A percentile compares a stretch with the other conserved stretches of the same genome.
These are phyloP conservation scores for Perkinsus chesapeaki DNA, from an alignment of 169 alveolate species.

Conservation along the genomic window DNA sequence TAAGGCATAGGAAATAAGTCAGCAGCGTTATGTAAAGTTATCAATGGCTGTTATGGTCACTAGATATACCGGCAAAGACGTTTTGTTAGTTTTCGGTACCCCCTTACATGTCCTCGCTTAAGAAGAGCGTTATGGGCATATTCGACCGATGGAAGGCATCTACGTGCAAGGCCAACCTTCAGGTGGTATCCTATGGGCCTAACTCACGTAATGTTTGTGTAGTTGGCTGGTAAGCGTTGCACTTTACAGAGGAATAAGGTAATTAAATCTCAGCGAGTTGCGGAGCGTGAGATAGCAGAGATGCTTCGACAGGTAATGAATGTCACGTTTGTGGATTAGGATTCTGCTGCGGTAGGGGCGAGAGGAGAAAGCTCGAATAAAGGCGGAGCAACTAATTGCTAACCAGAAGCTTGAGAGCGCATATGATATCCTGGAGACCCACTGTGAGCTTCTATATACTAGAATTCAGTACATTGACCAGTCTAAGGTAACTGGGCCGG, in stretches of 20 bases:
- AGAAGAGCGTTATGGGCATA: neutral
- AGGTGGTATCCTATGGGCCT: neutral
- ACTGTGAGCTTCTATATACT: conserved; percentile 30
- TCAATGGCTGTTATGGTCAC: too few species aligned
- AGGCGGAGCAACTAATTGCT: conserved; percentile 28
- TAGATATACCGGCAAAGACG: too few species aligned
- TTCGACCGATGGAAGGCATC: neutral
- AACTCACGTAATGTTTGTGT: neutral
- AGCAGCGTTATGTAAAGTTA: too few species aligned
- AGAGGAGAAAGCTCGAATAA: conserved; percentile 33
- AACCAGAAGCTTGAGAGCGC: conserved; percentile 33
- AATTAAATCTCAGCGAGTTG: neutral
- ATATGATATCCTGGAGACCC: conserved; percentile 31
- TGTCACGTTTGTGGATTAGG: neutral
- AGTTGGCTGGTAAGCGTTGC: neutral
- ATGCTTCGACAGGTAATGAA: neutral
- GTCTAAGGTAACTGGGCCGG: neutral
- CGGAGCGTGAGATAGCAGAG: conserved; percentile 1
- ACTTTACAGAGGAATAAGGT: neutral
- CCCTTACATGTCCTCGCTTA: neutral
- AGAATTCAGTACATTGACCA: conserved; percentile 5
- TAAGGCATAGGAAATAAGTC: too few species aligned
- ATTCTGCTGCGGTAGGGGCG: neutral
- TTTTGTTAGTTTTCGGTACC: too few species aligned
- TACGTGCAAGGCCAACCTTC: neutral